Percentiles rank a stretch among this genome's conserved stretches.
Conservation (phyloP, 352 stramenopile genomes). For the Phytophthora pseudosyringae region DNA sequence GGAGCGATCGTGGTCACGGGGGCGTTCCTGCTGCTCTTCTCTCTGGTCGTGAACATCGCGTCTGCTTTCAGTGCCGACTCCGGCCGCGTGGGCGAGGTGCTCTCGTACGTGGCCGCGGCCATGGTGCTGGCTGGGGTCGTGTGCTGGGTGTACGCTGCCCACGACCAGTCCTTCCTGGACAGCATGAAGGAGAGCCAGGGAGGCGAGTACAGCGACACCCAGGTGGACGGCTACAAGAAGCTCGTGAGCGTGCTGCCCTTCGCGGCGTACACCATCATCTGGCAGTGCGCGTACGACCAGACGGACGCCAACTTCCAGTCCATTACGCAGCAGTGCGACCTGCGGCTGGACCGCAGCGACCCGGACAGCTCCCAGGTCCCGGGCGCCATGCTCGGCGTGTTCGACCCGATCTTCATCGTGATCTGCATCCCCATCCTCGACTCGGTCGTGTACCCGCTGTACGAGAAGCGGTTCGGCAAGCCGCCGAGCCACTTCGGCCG, state of each 20-base stretch:
- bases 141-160: slow-evolving; percentile 52
- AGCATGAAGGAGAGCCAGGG: slow-evolving; percentile 48
- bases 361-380: slow-evolving; percentile 52
- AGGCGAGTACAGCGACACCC: slow-evolving; percentile 45
- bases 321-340: slow-evolving; percentile 71
- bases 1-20: slow-evolving; percentile 40
- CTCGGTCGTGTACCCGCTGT: slow-evolving; percentile 44
- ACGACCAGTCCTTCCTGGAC: slow-evolving; percentile 59
- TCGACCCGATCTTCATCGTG: slow-evolving; percentile 49
- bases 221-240: slow-evolving; percentile 58
- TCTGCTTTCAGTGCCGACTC: slow-evolving; percentile 53
- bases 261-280: slow-evolving; percentile 65
- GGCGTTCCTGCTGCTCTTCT: slow-evolving; percentile 35
- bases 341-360: slow-evolving; percentile 44
- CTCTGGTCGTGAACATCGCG: slow-evolving; percentile 60
- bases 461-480: slow-evolving; percentile 36
- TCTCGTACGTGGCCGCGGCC: slow-evolving; percentile 55
- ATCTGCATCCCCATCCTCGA: slow-evolving; percentile 47
- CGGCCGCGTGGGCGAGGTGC: slow-evolving; percentile 26
- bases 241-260: slow-evolving; percentile 60
- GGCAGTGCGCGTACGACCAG: slow-evolving; percentile 71
- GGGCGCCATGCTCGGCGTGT: slow-evolving; percentile 55
- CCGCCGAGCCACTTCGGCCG: slow-evolving; percentile 39
- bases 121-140: slow-evolving; percentile 47
- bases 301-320: slow-evolving; percentile 75